Evolutionary conservation across 2,329 filamentous ascomycete genomes (phyloP).

Genomic region (Aureobasidium sp.): DNA sequence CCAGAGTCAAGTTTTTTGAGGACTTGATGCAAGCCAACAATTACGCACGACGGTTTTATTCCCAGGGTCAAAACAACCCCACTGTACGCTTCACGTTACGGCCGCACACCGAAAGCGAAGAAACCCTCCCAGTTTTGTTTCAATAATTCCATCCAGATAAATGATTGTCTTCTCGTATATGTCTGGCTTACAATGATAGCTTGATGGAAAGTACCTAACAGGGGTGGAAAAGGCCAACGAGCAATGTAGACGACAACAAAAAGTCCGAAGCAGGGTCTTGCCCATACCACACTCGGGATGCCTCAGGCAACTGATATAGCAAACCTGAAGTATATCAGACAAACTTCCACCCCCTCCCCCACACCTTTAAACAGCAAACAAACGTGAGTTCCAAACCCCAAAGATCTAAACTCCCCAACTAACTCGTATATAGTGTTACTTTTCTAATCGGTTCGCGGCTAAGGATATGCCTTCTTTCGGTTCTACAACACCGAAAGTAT

Average conservation of each 20-base stretch:
- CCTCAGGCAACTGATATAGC: background rate
- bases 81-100: background rate
- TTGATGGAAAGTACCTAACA: no score
- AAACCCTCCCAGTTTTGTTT: background rate
- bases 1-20: background rate
- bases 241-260: background rate
- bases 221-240: background rate
- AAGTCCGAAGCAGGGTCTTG: background rate
- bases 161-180: background rate
- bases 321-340: background rate
- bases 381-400: background rate
- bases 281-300: background rate
- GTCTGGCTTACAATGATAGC: background rate
- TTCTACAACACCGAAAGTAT: slow-evolving; percentile 3
- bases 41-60: background rate
- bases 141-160: background rate
- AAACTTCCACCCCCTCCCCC: background rate
- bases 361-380: background rate
- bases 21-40: background rate
- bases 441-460: background rate
- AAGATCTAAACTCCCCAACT: background rate
- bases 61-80: no score
- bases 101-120: background rate
- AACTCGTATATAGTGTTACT: background rate
- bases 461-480: background rate